A percentile compares a stretch with the other conserved stretches of the same genome.
phyloP scores from a whole-genome alignment of 305 asterid species.

The Fraxinus sp. region DNA sequence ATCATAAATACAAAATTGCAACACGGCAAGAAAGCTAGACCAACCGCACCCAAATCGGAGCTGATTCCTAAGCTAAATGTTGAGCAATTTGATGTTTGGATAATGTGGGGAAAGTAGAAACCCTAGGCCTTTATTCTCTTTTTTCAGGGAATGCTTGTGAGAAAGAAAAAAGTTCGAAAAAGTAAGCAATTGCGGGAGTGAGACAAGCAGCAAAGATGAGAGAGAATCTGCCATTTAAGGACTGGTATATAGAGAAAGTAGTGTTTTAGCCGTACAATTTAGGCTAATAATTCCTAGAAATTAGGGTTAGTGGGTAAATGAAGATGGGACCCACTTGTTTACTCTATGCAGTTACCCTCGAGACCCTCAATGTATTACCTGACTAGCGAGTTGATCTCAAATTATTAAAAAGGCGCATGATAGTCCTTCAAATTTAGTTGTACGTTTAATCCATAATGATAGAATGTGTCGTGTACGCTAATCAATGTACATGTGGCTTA shows the following conservation, averaged over 20 bases:
- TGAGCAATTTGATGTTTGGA: constrained; percentile 19
- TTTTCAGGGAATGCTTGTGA: constrained; percentile 68
- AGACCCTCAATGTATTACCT: background rate
- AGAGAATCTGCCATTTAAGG: constrained; percentile 23
- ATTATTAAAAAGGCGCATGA: background rate
- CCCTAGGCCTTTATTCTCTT: constrained; percentile 45
- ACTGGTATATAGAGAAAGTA: constrained; percentile 33
- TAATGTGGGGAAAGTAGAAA: constrained; percentile 34
- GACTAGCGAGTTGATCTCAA: background rate
- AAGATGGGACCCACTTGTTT: constrained; percentile 8
- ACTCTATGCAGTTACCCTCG: background rate
- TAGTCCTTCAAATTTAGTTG: background rate
- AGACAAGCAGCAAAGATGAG: constrained; percentile 27
- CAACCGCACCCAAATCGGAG: background rate
- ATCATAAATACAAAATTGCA: background rate
- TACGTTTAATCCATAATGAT: background rate
- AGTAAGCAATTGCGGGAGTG: constrained; percentile 46
- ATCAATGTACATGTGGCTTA: background rate
- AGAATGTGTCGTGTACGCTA: background rate
- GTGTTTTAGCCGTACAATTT: background rate
- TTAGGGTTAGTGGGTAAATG: constrained; percentile 25
- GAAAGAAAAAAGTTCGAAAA: constrained; percentile 50
- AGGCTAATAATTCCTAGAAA: background rate
- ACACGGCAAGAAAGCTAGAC: background rate
- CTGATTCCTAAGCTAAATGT: constrained; percentile 32